Percentiles rank a stretch among this genome's conserved stretches.
These are phyloP conservation scores for Clarireedia hainanense DNA, from an alignment of 2,329 filamentous ascomycete species.

Conservation along the genomic window DNA sequence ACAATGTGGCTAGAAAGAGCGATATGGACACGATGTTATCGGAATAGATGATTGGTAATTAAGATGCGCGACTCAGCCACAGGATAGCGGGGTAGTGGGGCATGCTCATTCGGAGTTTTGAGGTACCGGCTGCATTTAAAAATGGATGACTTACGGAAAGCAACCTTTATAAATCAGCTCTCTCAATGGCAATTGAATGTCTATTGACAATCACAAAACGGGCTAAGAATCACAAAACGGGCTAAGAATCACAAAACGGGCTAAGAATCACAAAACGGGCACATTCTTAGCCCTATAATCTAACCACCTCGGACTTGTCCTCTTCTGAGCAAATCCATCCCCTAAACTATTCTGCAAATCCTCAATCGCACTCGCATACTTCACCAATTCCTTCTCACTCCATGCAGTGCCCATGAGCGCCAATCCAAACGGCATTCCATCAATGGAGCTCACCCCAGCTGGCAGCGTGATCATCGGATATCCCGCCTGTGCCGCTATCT, in stretches of 20 bases:
- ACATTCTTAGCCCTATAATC: slow-evolving; percentile 42
- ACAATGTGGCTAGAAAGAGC: not conserved
- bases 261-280: slow-evolving; percentile 21
- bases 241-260: slow-evolving; percentile 15
- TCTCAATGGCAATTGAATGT: too few species aligned
- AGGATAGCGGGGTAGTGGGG: too few species aligned
- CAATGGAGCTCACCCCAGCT: slow-evolving; percentile 43
- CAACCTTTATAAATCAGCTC: too few species aligned
- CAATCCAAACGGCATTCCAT: slow-evolving; percentile 55
- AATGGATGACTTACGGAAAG: too few species aligned
- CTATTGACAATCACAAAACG: too few species aligned
- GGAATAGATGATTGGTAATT: not conserved
- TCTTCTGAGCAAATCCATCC: slow-evolving; percentile 37
- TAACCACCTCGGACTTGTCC: slow-evolving; percentile 44
- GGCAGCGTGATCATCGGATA: slow-evolving; percentile 68
- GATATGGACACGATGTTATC: not conserved
- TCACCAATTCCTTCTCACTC: slow-evolving; percentile 48
- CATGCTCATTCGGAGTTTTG: too few species aligned
- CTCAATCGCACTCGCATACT: slow-evolving; percentile 56
- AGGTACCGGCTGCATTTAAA: too few species aligned
- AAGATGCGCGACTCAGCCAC: too few species aligned
- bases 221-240: slow-evolving; percentile 15
- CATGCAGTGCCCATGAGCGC: slow-evolving; percentile 54
- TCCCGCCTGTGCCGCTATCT: slow-evolving; percentile 67
- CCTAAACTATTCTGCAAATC: slow-evolving; percentile 37